Conservation (phyloP, 345 rosid species). For the Dovyalis caffra region DNA sequence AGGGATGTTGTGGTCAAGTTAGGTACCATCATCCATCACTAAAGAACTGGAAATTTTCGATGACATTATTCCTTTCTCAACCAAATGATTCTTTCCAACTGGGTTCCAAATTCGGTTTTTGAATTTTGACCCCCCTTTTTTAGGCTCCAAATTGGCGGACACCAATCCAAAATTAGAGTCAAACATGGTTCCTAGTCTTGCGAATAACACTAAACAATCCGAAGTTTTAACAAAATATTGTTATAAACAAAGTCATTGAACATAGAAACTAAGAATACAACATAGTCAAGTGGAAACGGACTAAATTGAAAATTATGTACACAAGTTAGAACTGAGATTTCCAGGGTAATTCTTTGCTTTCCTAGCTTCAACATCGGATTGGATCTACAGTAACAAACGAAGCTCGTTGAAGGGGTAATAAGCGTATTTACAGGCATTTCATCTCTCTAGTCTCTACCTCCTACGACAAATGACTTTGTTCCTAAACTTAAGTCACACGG, state of each 20-base stretch:
- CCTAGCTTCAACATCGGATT: conserved; percentile 33
- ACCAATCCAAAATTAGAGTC: conserved; percentile 26
- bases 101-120: not conserved
- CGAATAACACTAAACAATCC: not conserved
- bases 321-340: conserved; percentile 8
- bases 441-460: not conserved
- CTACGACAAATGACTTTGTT: conserved; percentile 11
- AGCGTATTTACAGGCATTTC: conserved; percentile 24
- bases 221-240: not conserved
- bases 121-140: not conserved
- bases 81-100: not conserved
- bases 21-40: conserved; percentile 20
- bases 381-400: conserved; percentile 28
- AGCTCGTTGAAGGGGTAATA: not conserved
- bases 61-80: not conserved
- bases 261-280: too few species aligned
- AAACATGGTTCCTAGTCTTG: not conserved
- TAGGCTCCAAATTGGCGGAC: not conserved
- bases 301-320: conserved; percentile 7
- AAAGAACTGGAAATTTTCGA: not conserved
- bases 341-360: conserved; percentile 11
- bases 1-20: conserved; percentile 25
- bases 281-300: not conserved
- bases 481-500: conserved; percentile 23
- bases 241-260: not conserved